These are phyloP conservation scores for Plasmodium inui DNA, from an alignment of 169 alveolate genomes.

Conservation along the genomic window DNA sequence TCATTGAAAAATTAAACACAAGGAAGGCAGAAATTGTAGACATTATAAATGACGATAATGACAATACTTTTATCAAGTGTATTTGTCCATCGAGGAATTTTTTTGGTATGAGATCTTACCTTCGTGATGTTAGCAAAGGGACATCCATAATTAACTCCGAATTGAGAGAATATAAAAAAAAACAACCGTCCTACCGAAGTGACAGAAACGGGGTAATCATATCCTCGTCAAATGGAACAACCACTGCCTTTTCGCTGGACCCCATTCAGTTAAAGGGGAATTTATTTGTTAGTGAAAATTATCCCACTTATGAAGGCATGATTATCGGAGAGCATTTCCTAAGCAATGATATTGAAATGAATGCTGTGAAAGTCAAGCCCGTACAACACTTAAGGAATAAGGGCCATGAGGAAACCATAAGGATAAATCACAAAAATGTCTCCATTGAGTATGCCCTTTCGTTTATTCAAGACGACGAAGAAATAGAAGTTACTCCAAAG, in stretches of 20 bases:
- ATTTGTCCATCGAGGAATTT: conserved; percentile 81
- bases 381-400: conserved; percentile 88
- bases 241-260: conserved; percentile 91
- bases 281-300: conserved; percentile 87
- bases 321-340: conserved; percentile 90
- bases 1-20: conserved; percentile 88
- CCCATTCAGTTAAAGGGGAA: conserved; percentile 91
- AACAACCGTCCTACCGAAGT: conserved; percentile 77
- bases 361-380: conserved; percentile 87
- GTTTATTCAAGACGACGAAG: conserved; percentile 92
- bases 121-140: conserved; percentile 89
- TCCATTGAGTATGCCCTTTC: conserved; percentile 93
- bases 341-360: conserved; percentile 88
- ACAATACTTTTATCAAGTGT: conserved; percentile 70
- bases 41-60: conserved; percentile 62
- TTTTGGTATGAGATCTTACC: conserved; percentile 85
- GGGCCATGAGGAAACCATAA: conserved; percentile 88
- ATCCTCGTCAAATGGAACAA: conserved; percentile 87
- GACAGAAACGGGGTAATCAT: conserved; percentile 89
- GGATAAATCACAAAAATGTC: conserved; percentile 79
- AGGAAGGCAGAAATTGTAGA: conserved; percentile 84
- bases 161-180: conserved; percentile 87
- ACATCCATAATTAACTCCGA: conserved; percentile 87
- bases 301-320: conserved; percentile 90
- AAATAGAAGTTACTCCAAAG: conserved; percentile 95